A percentile compares a stretch with the other conserved stretches of the same genome.
Conservation (phyloP, 805 yeast genomes). For the Debaryomyces maramus region DNA sequence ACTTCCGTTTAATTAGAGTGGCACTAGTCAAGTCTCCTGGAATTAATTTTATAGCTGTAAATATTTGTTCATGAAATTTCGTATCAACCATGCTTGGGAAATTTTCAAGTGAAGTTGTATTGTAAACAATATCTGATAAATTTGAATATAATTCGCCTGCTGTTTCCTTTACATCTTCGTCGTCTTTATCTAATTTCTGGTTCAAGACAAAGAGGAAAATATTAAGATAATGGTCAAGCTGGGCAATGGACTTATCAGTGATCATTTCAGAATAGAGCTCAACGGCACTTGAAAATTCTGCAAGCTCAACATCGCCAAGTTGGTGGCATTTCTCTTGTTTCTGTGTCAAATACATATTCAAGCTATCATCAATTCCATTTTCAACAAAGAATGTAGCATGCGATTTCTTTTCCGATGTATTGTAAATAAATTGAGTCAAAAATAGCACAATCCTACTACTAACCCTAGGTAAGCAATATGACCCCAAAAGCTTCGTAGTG, state of each 20-base stretch:
- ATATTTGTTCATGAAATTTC: slow-evolving; percentile 9
- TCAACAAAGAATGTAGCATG: not conserved
- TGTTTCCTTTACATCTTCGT: slow-evolving; percentile 12
- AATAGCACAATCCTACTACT: slow-evolving; percentile 1
- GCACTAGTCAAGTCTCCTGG: slow-evolving; percentile 8
- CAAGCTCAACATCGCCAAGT: no score
- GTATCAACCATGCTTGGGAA: slow-evolving; percentile 3
- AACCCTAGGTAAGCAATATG: no score
- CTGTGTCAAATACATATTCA: no score
- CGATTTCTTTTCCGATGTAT: not conserved
- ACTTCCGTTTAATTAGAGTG: slow-evolving; percentile 21
- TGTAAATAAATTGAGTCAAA: slow-evolving; percentile 5
- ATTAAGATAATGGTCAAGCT: no score
- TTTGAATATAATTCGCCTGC: slow-evolving; percentile 12
- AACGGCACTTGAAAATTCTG: no score
- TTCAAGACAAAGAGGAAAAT: no score
- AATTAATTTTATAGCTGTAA: slow-evolving; percentile 6
- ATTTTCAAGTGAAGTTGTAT: slow-evolving; percentile 23
- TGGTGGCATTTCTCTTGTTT: no score
- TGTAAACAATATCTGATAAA: slow-evolving; percentile 14
- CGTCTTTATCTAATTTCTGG: not conserved
- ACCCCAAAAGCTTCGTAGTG: no score
- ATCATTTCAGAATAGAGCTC: no score
- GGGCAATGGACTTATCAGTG: no score
- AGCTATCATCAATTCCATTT: no score